Evolutionary conservation across 495 filamentous ascomycete genomes (phyloP), one percentile per base, ranked within the genome.

Genomic region (Parathielavia hyrcaniae): DNA sequence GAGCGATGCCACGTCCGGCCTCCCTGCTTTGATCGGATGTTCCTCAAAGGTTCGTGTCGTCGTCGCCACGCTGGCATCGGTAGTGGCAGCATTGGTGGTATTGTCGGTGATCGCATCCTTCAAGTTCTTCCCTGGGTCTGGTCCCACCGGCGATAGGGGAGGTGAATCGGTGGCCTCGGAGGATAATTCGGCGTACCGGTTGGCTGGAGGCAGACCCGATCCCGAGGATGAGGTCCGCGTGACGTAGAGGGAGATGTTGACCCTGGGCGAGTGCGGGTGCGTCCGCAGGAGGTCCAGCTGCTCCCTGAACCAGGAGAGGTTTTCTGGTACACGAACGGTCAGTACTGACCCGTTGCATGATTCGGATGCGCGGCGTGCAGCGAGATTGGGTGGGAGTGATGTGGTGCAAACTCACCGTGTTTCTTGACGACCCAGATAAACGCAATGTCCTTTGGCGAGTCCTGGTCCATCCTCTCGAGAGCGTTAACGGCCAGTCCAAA

Each of bases 361-460:
- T 14, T n/a, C n/a, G n/a, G n/a, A n/a, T n/a, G n/a, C n/a, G n/a
- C n/a, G n/a, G 34, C 1, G 58, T 32, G 14, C 56, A 39, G 39
- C 22, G 47, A 43, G 36, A n/a, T n/a, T n/a, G n/a, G n/a, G 1
- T 16, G 17, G 19, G 38, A 19, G 43, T 3, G 51, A 46, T 16
- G 7, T 20, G 9, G 23, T n/a, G n/a, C n/a, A 36, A 32, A 69
- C 73, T 54, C 59, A 82, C 81, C 77, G 57, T 77, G 71, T 35
- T 76, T 67, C 44, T 71, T 73, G 0, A 81, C 75, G 14, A 75
- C 63, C 81, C 79, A 83, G n/a, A 82, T 75, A 45, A 82, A 79
- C 13, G 78, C 73, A 49, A 83, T 71, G n/a, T 72, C 71, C 57
- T 76, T 77, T 14, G 64, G 67, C 1, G 69, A 69, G 17, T 69